These are phyloP conservation scores for Rugonectria rugulosa DNA, from an alignment of 2,329 filamentous ascomycete species.

Conservation along the genomic window DNA sequence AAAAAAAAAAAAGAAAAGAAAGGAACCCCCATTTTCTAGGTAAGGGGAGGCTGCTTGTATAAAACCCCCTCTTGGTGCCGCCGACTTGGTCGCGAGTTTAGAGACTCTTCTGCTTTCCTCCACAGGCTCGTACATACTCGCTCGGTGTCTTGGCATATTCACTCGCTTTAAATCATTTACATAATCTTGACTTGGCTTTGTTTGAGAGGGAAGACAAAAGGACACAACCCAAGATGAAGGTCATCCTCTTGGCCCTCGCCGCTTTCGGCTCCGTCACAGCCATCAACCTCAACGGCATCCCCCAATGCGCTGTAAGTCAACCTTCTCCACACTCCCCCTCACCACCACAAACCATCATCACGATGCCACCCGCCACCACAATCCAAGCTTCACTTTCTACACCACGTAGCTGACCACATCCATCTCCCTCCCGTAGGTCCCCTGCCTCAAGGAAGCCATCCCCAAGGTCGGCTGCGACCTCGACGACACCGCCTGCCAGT, in stretches of 20 bases:
- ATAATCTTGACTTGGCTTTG: neutral
- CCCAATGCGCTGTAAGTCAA: slow-evolving; percentile 52
- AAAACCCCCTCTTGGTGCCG: neutral
- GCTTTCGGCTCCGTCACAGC: slow-evolving; percentile 45
- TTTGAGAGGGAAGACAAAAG: neutral
- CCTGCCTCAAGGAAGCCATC: slow-evolving; percentile 48
- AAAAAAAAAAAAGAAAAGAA: too few species aligned
- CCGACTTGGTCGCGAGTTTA: neutral
- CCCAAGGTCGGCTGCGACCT: slow-evolving; percentile 46
- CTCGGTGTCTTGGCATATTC: neutral
- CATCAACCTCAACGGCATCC: slow-evolving; percentile 46
- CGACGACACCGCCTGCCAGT: slow-evolving; percentile 50
- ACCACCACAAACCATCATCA: neutral
- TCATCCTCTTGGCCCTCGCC: slow-evolving; percentile 43
- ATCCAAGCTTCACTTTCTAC: neutral
- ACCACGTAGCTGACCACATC: neutral
- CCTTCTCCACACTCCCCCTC: neutral
- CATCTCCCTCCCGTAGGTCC: slow-evolving; percentile 28
- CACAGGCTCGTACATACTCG: neutral
- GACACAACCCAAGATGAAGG: slow-evolving; percentile 49
- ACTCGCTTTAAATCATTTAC: neutral
- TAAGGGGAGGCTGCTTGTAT: neutral
- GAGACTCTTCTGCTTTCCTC: neutral
- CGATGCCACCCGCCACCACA: neutral
- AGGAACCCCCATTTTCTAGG: too few species aligned